Evolutionary conservation across 2,329 filamentous ascomycete genomes (phyloP).

Genomic region (Penicillium sclerotigenum): DNA sequence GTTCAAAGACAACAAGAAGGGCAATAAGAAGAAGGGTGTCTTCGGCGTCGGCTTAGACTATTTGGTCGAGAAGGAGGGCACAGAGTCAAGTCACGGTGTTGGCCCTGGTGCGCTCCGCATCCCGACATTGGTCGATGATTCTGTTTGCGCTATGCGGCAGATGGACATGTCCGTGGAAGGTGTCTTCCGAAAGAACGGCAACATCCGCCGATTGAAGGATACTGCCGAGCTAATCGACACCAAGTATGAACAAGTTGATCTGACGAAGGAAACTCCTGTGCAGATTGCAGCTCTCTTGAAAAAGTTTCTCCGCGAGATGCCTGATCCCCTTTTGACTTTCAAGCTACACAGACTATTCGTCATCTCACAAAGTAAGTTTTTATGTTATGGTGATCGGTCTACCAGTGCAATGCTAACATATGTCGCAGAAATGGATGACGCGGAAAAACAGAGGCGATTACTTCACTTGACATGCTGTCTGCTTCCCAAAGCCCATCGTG

Average conservation of each 20-base stretch:
- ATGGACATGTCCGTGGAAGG: conserved; percentile 99
- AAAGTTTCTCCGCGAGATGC: conserved; percentile 90
- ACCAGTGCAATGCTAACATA: conserved; percentile 9
- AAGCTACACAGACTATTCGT: conserved; percentile 92
- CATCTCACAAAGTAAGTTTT: conserved; percentile 69
- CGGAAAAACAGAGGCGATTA: conserved; percentile 76
- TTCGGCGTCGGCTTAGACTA: conserved; percentile 87
- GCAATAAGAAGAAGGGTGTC: conserved; percentile 83
- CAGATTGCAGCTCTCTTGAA: conserved; percentile 92
- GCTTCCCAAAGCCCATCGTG: conserved; percentile 85
- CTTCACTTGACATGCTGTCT: conserved; percentile 90
- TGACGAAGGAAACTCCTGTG: conserved; percentile 85
- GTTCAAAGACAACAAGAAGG: conserved; percentile 72
- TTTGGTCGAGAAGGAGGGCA: conserved; percentile 87
- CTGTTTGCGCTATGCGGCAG: conserved; percentile 89
- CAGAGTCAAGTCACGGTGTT: conserved; percentile 96
- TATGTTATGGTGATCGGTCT: conserved; percentile 10
- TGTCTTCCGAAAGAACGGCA: conserved; percentile 98
- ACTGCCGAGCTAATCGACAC: conserved; percentile 81
- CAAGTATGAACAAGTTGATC: conserved; percentile 78
- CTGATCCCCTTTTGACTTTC: conserved; percentile 89
- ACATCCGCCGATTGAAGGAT: conserved; percentile 89
- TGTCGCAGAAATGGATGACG: conserved; percentile 66
- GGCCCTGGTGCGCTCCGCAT: conserved; percentile 87
- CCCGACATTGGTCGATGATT: conserved; percentile 91